Evolutionary conservation across 805 yeast species (phyloP).

Genomic region (Yarrowia sp.): DNA sequence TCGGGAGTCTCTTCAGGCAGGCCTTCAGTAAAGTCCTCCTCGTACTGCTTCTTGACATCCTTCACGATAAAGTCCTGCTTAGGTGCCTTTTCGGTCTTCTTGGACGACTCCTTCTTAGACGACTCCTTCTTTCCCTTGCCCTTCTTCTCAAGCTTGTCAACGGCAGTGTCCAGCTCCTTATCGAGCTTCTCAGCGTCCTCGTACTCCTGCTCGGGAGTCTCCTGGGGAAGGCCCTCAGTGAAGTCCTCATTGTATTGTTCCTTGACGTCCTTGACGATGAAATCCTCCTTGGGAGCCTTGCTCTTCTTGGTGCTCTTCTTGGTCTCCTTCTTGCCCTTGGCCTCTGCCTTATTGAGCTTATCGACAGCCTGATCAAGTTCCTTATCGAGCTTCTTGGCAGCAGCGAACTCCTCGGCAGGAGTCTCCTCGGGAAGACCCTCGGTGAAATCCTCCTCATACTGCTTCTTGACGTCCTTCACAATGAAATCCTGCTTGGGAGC

Average conservation of each 20-base stretch:
- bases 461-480: conserved; percentile 15
- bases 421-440: conserved; percentile 2
- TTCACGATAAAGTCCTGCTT: neutral
- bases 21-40: conserved; percentile 6
- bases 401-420: conserved; percentile 22
- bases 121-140: neutral
- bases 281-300: neutral
- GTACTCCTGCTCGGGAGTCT: conserved; percentile 6
- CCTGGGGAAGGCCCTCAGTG: neutral
- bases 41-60: conserved; percentile 24
- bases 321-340: conserved; percentile 40
- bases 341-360: conserved; percentile 30
- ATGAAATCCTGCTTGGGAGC: conserved; percentile 23
- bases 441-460: conserved; percentile 5
- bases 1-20: neutral
- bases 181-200: conserved; percentile 4
- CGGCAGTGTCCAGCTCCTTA: conserved; percentile 2
- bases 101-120: too few relatives aligned
- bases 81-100: too few relatives aligned
- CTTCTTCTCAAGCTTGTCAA: conserved; percentile 40
- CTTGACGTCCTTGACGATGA: conserved; percentile 8
- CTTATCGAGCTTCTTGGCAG: conserved; percentile 4
- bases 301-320: conserved; percentile 33
- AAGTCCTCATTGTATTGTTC: conserved; percentile 1
- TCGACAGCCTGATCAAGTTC: conserved; percentile 19